phyloP scores from a whole-genome alignment of 305 asterid species.

The Fraxinus xanthoxyloides region DNA sequence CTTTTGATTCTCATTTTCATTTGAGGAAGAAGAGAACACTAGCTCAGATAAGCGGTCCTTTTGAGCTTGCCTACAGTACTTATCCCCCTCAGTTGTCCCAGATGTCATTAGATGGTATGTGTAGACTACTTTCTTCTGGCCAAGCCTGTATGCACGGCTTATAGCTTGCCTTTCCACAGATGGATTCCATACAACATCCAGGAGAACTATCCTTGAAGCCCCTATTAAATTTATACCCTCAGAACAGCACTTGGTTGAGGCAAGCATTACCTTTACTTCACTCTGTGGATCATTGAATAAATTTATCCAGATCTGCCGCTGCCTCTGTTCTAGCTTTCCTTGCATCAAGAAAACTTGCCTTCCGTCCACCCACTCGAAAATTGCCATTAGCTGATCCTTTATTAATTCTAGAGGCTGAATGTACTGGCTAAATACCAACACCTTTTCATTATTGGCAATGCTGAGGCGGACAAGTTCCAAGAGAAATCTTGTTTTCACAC shows the following conservation, averaged over 20 bases:
- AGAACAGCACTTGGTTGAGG: constrained; percentile 63
- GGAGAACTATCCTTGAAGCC: constrained; percentile 46
- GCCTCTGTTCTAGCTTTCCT: constrained; percentile 45
- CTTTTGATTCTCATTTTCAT: neutral
- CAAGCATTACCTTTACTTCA: constrained; percentile 53
- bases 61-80: constrained; percentile 33
- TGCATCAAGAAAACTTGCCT: constrained; percentile 44
- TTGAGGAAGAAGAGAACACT: constrained; percentile 24
- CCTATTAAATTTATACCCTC: constrained; percentile 77
- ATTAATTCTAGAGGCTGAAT: constrained; percentile 50
- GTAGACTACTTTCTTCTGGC: constrained; percentile 35
- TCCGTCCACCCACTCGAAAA: constrained; percentile 46
- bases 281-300: constrained; percentile 46
- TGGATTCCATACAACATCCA: constrained; percentile 50
- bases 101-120: constrained; percentile 39
- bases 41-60: constrained; percentile 37
- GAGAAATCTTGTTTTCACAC: constrained; percentile 55
- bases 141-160: constrained; percentile 44
- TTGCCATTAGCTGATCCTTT: constrained; percentile 35
- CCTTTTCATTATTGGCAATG: constrained; percentile 41
- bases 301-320: constrained; percentile 45
- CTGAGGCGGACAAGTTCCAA: constrained; percentile 52
- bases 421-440: constrained; percentile 62
- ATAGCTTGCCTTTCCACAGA: constrained; percentile 45
- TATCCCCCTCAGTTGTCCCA: constrained; percentile 29